Evolutionary conservation across 331 rosid species (phyloP).

Genomic region (Quercus lobata): DNA sequence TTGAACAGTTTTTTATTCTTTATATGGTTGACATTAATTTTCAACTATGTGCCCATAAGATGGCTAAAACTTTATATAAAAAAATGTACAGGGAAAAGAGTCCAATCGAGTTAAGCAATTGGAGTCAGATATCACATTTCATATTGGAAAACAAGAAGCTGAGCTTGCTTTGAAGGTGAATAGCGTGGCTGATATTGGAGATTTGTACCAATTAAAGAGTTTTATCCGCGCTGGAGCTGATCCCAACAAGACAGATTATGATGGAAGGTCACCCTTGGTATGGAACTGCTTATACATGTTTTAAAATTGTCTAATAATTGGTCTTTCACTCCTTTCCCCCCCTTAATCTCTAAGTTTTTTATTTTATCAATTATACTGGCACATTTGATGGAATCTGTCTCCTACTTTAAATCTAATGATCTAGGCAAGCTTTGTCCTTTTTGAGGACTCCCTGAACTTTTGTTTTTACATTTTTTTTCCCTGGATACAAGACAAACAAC

Average conservation of each 20-base stretch:
- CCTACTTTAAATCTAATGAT: neutral
- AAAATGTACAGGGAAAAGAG: slow-evolving; percentile 57
- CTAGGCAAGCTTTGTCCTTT: neutral
- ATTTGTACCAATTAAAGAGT: slow-evolving; percentile 71
- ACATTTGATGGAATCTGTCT: neutral
- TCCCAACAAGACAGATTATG: slow-evolving; percentile 85
- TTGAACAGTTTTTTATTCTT: neutral
- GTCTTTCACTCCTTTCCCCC: neutral
- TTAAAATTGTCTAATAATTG: slow-evolving; percentile 15
- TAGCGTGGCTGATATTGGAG: slow-evolving; percentile 75
- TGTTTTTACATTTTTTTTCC: neutral
- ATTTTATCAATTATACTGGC: neutral
- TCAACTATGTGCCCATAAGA: neutral
- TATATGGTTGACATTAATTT: neutral
- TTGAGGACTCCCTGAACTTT: neutral
- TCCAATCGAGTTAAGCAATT: slow-evolving; percentile 64
- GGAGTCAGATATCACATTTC: slow-evolving; percentile 85
- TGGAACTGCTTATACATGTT: slow-evolving; percentile 8
- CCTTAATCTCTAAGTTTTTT: neutral
- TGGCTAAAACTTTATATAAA: neutral
- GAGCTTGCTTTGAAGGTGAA: slow-evolving; percentile 93
- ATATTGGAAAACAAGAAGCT: slow-evolving; percentile 91
- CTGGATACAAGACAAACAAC: neutral
- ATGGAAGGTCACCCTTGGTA: slow-evolving; percentile 98
- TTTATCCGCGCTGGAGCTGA: slow-evolving; percentile 92